phyloP scores from a whole-genome alignment of 1,284 basidiomycete species.

The Irpex sp. region DNA sequence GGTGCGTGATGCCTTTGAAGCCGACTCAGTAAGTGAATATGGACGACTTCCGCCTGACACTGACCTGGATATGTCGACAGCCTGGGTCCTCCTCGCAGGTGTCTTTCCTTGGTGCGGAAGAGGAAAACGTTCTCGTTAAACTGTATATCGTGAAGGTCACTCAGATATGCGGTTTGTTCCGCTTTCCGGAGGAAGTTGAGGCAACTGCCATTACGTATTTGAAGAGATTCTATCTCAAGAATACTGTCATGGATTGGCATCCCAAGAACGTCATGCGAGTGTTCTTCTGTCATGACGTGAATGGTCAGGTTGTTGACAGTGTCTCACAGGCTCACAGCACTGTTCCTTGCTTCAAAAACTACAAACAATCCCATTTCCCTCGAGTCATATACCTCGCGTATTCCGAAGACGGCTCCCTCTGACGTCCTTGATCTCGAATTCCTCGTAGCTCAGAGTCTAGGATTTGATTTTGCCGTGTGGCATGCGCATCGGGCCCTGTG shows the following conservation, averaged over 20 bases:
- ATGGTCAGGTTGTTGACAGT: conserved; percentile 2
- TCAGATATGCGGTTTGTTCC: conserved; percentile 81
- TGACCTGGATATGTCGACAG: conserved; percentile 29
- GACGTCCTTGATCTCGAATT: conserved; percentile 95
- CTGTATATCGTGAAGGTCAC: conserved; percentile 88
- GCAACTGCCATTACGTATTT: conserved; percentile 90
- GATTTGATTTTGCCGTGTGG: conserved; percentile 92
- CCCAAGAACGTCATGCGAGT: conserved; percentile 96
- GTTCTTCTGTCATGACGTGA: not conserved
- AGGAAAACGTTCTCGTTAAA: conserved; percentile 87
- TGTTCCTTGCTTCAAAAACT: conserved; percentile 96
- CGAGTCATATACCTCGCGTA: conserved; percentile 76
- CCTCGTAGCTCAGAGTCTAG: conserved; percentile 88
- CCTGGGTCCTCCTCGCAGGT: conserved; percentile 65
- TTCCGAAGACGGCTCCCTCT: conserved; percentile 73
- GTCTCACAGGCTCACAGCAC: conserved; percentile 78
- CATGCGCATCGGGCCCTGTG: conserved; percentile 87
- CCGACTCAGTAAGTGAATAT: conserved; percentile 62
- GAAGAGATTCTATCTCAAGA: conserved; percentile 96
- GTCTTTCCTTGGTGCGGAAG: conserved; percentile 74
- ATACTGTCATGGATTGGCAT: conserved; percentile 99
- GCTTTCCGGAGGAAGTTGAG: conserved; percentile 89
- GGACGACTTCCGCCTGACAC: conserved; percentile 11
- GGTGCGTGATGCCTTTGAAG: conserved; percentile 74
- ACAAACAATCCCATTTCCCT: conserved; percentile 91